Base-by-base conservation (phyloP, 2,329 filamentous ascomycete species). In the Lasiodiplodia citricola region DNA sequence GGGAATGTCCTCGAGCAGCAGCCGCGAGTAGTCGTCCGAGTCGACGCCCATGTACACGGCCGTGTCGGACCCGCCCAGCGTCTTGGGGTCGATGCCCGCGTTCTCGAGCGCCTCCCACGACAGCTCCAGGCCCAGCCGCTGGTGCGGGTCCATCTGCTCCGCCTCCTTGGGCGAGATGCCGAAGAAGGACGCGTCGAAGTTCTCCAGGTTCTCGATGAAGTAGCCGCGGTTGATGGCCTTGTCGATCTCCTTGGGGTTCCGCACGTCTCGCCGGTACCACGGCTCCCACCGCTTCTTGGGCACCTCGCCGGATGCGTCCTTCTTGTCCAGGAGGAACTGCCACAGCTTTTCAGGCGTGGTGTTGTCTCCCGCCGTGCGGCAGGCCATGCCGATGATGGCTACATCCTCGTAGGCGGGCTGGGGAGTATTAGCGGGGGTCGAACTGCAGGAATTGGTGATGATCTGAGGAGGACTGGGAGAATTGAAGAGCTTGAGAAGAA, bases 1-100 rank as follows among this genome's bases (percentile, higher is more conserved):
- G 0, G 76, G 75, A 4, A 81, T 65, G 66, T 83, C 80, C 66
- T 82, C 79, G 3, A 81, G 71, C 3, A 81, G 47, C 2, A 79
- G 72, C 52, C 75, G 74, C 6, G 74, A 75, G 66, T 82, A 82
- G 69, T 82, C 80, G 65, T 80, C 76, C 1, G 74, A 74, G 37
- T 75, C 70, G 3, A 74, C 71, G 13, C 75, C 75, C 68, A 73
- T 72, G 58, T 71, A 75, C 1, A 74, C 73, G 23, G 74, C 72
- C n/a, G 75, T 76, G 37, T 76, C 70, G 16, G 67, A 71, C 16
- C 74, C 73, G 38, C 60, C 65, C 6, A 76, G 69, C 23, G 41
- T 68, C 18, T 73, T 68, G 2, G 70, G 69, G 11, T 70, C 58
- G 16, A 71, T 62, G 18, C 71, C 70, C n/a, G 71, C 70, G 55